Evolutionary conservation across 2,329 filamentous ascomycete species (phyloP), one percentile per base, ranked within the genome.

Genomic region (Lasiodiplodia sp.): DNA sequence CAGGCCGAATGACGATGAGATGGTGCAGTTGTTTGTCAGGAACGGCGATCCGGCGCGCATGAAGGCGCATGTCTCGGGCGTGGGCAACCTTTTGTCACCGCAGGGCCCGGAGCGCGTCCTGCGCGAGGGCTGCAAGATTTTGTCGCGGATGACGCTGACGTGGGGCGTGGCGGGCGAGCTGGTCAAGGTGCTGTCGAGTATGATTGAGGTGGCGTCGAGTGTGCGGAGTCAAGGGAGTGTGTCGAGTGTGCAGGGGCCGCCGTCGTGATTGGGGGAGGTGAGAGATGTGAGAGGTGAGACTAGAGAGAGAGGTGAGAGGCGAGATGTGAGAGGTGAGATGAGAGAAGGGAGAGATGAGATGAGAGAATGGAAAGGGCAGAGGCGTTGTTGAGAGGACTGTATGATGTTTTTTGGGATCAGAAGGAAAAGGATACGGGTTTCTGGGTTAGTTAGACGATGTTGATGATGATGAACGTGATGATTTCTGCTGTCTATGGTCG

Each of bases 1-100:
- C 68, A 79, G 86, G 11, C 87, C 87, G 0, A 83, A 83, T 2
- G 86, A 88, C 70, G 87, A 88, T 72, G 86, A 88, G 71, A 79
- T 88, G 60, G 86, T 87, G 1, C 87, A 88, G 71, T 75, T 84
- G 1, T 88, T 86, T 73, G 85, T 88, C 0, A 78, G 82, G 12
- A 78, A 82, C 18, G 87, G 86, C 0, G 77, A 82, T 37, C 77
- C 72, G 3, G 16, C 18, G 2, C 31, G 47, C 3, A 87, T 88
- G 82, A 79, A 78, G 21, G 85, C 82, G 0, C 82, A 84, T 69
- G 79, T 88, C 10, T 83, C 80, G 10, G 85, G 84, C 3, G 84
- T 88, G 1, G 87, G 86, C 0, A 83, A 87, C 72, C 76, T 87
- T n/a, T 44, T 64, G 16, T 34, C 60, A 4, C 60, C 60, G 8